Percentiles rank a stretch among this genome's conserved stretches.
Conservation (phyloP, 208 protist genomes). For the Leptomonas pyrrhocoris region DNA sequence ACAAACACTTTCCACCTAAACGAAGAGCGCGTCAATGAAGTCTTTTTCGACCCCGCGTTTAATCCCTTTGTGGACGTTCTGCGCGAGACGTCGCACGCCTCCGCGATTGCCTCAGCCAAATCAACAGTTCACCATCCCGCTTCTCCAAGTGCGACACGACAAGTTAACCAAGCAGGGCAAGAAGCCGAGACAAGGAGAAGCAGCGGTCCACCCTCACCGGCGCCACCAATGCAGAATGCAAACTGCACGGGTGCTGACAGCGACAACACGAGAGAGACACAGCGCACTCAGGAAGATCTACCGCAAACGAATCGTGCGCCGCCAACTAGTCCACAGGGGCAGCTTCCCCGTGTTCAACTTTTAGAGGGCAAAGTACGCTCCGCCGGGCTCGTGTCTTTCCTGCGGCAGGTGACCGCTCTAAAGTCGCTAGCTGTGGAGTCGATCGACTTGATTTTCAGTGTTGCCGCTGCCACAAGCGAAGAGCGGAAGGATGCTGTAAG, state of each 20-base stretch:
- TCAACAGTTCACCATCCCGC: not conserved
- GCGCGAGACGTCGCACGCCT: conserved; percentile 32
- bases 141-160: not conserved
- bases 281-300: no score
- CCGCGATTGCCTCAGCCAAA: conserved; percentile 31
- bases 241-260: no score
- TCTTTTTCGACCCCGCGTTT: conserved; percentile 32
- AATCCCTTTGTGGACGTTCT: conserved; percentile 36
- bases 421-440: conserved; percentile 31
- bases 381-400: conserved; percentile 26
- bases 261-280: no score
- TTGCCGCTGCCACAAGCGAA: not conserved
- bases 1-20: conserved; percentile 44
- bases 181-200: not conserved
- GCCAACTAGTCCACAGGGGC: not conserved
- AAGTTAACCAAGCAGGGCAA: not conserved
- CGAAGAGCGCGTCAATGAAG: conserved; percentile 38
- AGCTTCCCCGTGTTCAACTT: conserved; percentile 19
- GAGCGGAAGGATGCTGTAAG: not conserved
- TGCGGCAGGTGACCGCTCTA: conserved; percentile 29
- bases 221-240: no score
- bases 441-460: conserved; percentile 31
- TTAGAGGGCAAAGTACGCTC: conserved; percentile 28
- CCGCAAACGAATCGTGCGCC: no score
- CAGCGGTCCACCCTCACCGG: not conserved